phyloP scores from a whole-genome alignment of 1,139 yeast species.

The Suhomyces terraborum region DNA sequence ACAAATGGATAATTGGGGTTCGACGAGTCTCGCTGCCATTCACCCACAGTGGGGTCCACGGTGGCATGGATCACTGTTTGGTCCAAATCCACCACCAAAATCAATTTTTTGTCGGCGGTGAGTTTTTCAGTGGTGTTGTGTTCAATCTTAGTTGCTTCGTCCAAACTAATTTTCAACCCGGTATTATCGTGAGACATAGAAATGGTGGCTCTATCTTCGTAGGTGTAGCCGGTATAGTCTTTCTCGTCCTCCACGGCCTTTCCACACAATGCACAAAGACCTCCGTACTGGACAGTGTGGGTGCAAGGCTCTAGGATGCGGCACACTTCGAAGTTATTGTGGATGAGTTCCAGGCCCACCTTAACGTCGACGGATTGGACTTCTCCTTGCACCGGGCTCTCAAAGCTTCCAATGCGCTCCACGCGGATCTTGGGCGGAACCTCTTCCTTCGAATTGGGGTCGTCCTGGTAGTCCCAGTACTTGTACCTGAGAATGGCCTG shows the following conservation, averaged over 20 bases:
- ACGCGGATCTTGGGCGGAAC: conserved; percentile 51
- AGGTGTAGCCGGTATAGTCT: conserved; percentile 75
- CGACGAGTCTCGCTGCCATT: conserved; percentile 85
- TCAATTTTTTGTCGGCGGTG: conserved; percentile 64
- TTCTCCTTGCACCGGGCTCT: conserved; percentile 79
- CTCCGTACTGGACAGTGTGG: conserved; percentile 95
- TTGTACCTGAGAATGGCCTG: conserved; percentile 60
- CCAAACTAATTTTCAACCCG: conserved; percentile 79
- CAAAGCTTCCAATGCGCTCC: conserved; percentile 70
- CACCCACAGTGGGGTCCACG: conserved; percentile 95
- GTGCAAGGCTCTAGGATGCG: conserved; percentile 79
- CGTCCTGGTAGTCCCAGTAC: conserved; percentile 68
- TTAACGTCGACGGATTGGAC: conserved; percentile 52
- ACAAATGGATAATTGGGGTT: conserved; percentile 86
- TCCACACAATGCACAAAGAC: conserved; percentile 94
- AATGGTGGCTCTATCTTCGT: conserved; percentile 78
- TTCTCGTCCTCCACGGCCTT: conserved; percentile 76
- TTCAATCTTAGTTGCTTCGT: conserved; percentile 87
- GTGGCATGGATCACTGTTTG: conserved; percentile 98
- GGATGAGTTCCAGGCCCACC: conserved; percentile 61
- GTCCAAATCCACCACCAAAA: conserved; percentile 92
- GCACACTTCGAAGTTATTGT: conserved; percentile 48
- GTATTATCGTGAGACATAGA: conserved; percentile 89
- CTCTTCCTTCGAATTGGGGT: conserved; percentile 51
- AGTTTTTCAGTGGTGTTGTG: conserved; percentile 63